phyloP scores from a whole-genome alignment of 2,329 filamentous ascomycete species.

The Cadophora malorum region DNA sequence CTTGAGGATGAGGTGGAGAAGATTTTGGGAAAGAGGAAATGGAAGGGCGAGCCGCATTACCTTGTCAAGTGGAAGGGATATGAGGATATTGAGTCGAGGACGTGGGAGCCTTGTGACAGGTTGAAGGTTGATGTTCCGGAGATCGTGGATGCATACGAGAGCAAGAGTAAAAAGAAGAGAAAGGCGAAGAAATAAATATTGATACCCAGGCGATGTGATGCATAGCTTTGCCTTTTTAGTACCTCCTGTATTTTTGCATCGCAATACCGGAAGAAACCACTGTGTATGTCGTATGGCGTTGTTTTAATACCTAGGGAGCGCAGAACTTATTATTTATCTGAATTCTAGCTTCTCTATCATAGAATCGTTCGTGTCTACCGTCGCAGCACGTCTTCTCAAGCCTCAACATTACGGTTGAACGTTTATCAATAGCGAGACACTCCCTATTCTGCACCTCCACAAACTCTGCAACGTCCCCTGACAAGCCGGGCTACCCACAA shows the following conservation, averaged over 20 bases:
- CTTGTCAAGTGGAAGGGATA: slow-evolving; percentile 36
- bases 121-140: slow-evolving; percentile 24
- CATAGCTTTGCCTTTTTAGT: background rate
- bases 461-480: no score
- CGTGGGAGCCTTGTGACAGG: slow-evolving; percentile 35
- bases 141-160: slow-evolving; percentile 18
- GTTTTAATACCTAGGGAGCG: background rate
- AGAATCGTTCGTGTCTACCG: no score
- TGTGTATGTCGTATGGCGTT: background rate
- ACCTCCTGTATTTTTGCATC: background rate
- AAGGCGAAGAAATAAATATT: slow-evolving; percentile 20
- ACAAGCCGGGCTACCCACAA: no score
- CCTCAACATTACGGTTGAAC: no score
- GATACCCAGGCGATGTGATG: slow-evolving; percentile 4
- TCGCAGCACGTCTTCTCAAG: no score
- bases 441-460: no score
- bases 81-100: slow-evolving; percentile 29
- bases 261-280: background rate
- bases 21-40: slow-evolving; percentile 30
- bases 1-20: slow-evolving; percentile 28
- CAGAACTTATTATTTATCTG: no score
- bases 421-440: no score
- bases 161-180: slow-evolving; percentile 1
- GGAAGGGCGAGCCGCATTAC: slow-evolving; percentile 28
- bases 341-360: no score